A percentile compares a stretch with the other conserved stretches of the same genome.
phyloP scores from a whole-genome alignment of 495 filamentous ascomycete species.

The Cenococcum geophilum region DNA sequence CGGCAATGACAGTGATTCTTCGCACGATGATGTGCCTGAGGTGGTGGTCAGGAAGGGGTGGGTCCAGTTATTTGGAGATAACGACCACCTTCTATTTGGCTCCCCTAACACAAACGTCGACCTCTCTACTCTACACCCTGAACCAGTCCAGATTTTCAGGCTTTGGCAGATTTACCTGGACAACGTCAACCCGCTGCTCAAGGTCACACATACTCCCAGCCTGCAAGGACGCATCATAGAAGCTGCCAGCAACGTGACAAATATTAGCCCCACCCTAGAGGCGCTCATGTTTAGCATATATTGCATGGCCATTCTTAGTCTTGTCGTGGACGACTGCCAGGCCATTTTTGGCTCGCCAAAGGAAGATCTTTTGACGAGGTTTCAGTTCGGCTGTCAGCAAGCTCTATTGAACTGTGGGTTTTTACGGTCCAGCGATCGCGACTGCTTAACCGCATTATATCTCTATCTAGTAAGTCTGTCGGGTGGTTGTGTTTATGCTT shows the following conservation, averaged over 20 bases:
- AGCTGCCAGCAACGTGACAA: slow-evolving; percentile 33
- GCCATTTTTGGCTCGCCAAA: slow-evolving; percentile 42
- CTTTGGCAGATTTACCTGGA: slow-evolving; percentile 35
- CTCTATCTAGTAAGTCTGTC: slow-evolving; percentile 51
- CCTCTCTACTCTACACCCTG: slow-evolving; percentile 47
- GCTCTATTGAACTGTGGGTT: slow-evolving; percentile 46
- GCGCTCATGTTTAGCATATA: slow-evolving; percentile 57
- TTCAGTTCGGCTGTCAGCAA: slow-evolving; percentile 52
- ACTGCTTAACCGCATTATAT: slow-evolving; percentile 55
- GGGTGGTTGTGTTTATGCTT: slow-evolving; percentile 9
- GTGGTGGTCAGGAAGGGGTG: slow-evolving; percentile 41
- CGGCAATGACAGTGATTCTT: slow-evolving; percentile 33
- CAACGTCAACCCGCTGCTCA: slow-evolving; percentile 34
- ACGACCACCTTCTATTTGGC: slow-evolving; percentile 49
- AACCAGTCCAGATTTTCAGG: slow-evolving; percentile 40
- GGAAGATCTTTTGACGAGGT: slow-evolving; percentile 43
- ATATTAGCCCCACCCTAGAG: slow-evolving; percentile 34
- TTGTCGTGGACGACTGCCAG: slow-evolving; percentile 42
- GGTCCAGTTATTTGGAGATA: slow-evolving; percentile 39
- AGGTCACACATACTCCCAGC: slow-evolving; percentile 30
- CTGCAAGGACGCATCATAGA: slow-evolving; percentile 39
- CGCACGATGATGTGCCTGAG: slow-evolving; percentile 38
- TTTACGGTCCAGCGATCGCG: slow-evolving; percentile 45
- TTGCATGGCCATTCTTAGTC: slow-evolving; percentile 45
- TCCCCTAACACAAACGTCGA: slow-evolving; percentile 39